Evolutionary conservation across 2,329 filamentous ascomycete genomes (phyloP), one percentile per base, ranked within the genome.

Genomic region (Rhinocladiella mackenziei): DNA sequence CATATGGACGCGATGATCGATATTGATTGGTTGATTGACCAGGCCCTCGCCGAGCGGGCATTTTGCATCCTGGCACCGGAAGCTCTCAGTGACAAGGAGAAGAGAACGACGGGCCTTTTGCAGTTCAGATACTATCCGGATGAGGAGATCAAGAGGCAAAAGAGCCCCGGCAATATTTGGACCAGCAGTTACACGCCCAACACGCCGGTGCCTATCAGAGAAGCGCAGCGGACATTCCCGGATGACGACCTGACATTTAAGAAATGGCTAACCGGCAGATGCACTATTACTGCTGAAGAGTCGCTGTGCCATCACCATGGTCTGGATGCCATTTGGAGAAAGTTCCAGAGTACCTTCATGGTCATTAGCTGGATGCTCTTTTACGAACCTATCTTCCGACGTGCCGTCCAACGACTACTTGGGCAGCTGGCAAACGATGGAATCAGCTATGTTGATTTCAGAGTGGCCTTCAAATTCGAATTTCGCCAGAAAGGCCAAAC

Each of bases 1-100:
- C 89, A 97, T 65, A 71, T 94, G 61, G 86, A 94, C 64, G 88
- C 89, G 57, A 94, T 94, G 81, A 84, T 94, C 37, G 85, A 95
- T 62, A 80, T 89, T 53, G 84, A 88, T 60, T 94, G 81, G 69
- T 68, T 95, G 5, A 75, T 94, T 28, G 76, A 82, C 4, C 74
- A 84, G 56, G 78, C 86, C 2, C 73, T 97, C 51, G 70, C 58
- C 5, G 58, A 59, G 20, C 53, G 53, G 22, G 60, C 59, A 7
- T 55, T 73, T 8, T 55, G 51, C 33, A 51, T 57, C 13, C 35
- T 54, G n/a, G 51, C 52, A 14, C 37, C 47, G 1, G 51, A 51
- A 34, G 45, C 38, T 15, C 45, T 57, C 38, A 56, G 43, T 19
- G 47, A 52, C 15, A 42, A 45, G 19, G 38, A 30, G 9, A 46